Evolutionary conservation across 2,329 filamentous ascomycete genomes (phyloP).

Genomic region (Trichoderma semiorbis): DNA sequence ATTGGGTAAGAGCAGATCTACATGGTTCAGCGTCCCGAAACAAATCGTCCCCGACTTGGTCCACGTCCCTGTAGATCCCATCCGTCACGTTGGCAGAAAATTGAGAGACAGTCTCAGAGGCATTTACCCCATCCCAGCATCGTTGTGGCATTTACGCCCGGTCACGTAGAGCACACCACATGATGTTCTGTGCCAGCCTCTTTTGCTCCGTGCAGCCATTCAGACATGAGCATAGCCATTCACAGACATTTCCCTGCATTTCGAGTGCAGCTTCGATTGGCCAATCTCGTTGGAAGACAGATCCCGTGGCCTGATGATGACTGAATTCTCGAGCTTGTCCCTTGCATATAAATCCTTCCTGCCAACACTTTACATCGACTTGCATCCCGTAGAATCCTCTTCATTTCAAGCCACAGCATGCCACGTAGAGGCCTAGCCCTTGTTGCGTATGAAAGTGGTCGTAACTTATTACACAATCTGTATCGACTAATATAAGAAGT

Average conservation of each 20-base stretch:
- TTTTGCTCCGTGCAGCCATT: background rate
- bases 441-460: background rate
- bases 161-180: background rate
- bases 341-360: constrained; percentile 7
- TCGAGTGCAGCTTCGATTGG: background rate
- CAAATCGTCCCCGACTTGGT: background rate
- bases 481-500: background rate
- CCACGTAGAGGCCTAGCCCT: background rate
- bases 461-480: background rate
- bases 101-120: background rate
- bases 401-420: background rate
- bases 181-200: background rate
- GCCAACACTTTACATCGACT: constrained; percentile 1
- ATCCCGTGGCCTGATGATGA: background rate
- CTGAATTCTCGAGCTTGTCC: background rate
- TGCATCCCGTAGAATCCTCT: background rate
- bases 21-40: background rate
- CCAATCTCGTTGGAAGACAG: background rate
- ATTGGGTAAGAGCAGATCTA: background rate
- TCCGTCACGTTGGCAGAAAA: background rate
- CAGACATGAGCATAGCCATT: background rate
- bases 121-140: background rate
- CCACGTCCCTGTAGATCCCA: background rate
- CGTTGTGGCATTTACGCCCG: background rate
- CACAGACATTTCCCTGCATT: background rate